Conservation (phyloP, 805 yeast species). For the Pichia cabralensis region DNA sequence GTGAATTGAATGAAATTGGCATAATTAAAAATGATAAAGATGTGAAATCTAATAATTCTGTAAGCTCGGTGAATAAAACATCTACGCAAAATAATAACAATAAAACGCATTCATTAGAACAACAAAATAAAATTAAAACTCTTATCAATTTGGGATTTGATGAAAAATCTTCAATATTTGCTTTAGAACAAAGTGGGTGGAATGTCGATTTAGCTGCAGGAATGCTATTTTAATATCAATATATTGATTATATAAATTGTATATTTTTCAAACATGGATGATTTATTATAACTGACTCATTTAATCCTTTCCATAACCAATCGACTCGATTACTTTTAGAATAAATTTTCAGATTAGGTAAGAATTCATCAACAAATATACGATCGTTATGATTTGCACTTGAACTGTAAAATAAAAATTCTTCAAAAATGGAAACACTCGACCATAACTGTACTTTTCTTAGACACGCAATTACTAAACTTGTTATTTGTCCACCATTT, state of each 20-base stretch:
- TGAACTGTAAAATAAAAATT: constrained; percentile 67
- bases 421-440: constrained; percentile 76
- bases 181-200: constrained; percentile 59
- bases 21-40: not conserved
- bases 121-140: constrained; percentile 27
- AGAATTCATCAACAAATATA: constrained; percentile 70
- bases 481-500: constrained; percentile 83
- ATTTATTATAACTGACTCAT: constrained; percentile 43
- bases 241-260: constrained; percentile 8
- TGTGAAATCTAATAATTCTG: not conserved
- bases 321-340: constrained; percentile 31
- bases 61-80: no score
- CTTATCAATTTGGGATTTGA: constrained; percentile 66
- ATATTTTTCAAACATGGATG: constrained; percentile 40
- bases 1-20: not conserved
- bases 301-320: constrained; percentile 62
- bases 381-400: constrained; percentile 77
- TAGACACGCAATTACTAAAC: constrained; percentile 76
- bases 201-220: constrained; percentile 85
- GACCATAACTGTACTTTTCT: constrained; percentile 84
- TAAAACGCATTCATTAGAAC: no score
- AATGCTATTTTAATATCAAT: constrained; percentile 43
- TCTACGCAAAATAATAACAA: constrained; percentile 9
- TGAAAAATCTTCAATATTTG: constrained; percentile 49
- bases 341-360: constrained; percentile 52